These are phyloP conservation scores for Mortierella sp. DNA, from an alignment of 371 early-diverging fungal species.

Conservation along the genomic window DNA sequence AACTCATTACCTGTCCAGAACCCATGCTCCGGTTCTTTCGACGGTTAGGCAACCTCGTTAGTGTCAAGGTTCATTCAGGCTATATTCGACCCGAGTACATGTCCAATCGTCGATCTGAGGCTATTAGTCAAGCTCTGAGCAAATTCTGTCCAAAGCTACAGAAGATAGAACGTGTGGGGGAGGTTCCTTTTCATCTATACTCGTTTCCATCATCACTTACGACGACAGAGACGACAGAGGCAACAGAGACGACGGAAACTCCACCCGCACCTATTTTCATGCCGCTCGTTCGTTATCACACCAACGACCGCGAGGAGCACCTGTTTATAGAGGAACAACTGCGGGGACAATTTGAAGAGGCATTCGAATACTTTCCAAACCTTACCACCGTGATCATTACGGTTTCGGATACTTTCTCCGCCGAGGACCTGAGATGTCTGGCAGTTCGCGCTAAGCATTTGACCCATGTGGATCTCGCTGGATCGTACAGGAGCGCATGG, in stretches of 20 bases:
- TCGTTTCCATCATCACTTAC: background rate
- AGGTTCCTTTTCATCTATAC: no score
- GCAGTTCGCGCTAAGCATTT: background rate
- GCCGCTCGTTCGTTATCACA: background rate
- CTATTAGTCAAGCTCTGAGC: no score
- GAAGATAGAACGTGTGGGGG: no score
- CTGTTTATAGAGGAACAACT: constrained; percentile 6
- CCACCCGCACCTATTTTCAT: background rate
- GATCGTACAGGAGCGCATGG: background rate
- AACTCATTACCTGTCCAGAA: no score
- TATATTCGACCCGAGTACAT: no score
- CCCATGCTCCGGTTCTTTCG: background rate
- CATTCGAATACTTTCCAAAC: constrained; percentile 2
- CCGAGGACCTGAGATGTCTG: constrained; percentile 14
- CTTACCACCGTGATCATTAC: background rate
- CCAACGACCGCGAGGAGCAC: background rate
- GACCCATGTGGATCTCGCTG: constrained; percentile 11
- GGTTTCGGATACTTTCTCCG: background rate
- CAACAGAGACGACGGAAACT: background rate
- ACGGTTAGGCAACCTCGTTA: constrained; percentile 7
- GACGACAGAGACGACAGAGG: background rate
- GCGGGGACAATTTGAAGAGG: background rate
- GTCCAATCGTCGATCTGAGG: no score
- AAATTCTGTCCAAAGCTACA: no score
- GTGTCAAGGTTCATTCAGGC: background rate